Conservation (phyloP, 108 stramenopile species). For the Cyclostephanos tholiformis region DNA sequence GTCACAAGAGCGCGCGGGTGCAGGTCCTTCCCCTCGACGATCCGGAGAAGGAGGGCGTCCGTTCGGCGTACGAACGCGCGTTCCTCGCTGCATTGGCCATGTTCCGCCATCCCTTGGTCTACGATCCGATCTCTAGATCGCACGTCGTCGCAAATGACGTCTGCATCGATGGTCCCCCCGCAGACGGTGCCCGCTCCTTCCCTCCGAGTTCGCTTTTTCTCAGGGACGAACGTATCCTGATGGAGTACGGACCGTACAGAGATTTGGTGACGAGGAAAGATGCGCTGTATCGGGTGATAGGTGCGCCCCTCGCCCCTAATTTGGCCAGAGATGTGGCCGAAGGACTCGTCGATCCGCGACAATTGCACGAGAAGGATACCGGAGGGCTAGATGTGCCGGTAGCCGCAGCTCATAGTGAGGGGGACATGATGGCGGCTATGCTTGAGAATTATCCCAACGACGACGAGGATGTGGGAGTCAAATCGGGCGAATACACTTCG, state of each 20-base stretch:
- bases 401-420: background rate
- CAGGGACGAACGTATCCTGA: slow-evolving; percentile 48
- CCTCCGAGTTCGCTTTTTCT: slow-evolving; percentile 17
- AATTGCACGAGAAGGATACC: background rate
- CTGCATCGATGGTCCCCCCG: slow-evolving; percentile 18
- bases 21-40: slow-evolving; percentile 33
- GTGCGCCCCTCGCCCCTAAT: slow-evolving; percentile 32
- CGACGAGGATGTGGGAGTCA: slow-evolving; percentile 21
- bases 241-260: slow-evolving; percentile 67
- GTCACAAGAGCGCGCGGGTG: slow-evolving; percentile 31
- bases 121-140: slow-evolving; percentile 58
- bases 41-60: slow-evolving; percentile 45
- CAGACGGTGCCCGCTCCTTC: background rate
- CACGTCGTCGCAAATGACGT: slow-evolving; percentile 55
- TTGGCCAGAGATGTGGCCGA: slow-evolving; percentile 47
- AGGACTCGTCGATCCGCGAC: slow-evolving; percentile 49
- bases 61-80: slow-evolving; percentile 66
- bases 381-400: background rate
- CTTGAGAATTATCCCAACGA: slow-evolving; percentile 28
- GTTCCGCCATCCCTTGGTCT: slow-evolving; percentile 91
- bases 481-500: slow-evolving; percentile 1
- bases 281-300: slow-evolving; percentile 52
- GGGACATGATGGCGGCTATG: background rate
- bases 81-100: slow-evolving; percentile 86
- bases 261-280: slow-evolving; percentile 47